A percentile compares a stretch with the other conserved stretches of the same genome.
These are phyloP conservation scores for Raphanus sativus DNA, from an alignment of 345 rosid species.

Conservation along the genomic window DNA sequence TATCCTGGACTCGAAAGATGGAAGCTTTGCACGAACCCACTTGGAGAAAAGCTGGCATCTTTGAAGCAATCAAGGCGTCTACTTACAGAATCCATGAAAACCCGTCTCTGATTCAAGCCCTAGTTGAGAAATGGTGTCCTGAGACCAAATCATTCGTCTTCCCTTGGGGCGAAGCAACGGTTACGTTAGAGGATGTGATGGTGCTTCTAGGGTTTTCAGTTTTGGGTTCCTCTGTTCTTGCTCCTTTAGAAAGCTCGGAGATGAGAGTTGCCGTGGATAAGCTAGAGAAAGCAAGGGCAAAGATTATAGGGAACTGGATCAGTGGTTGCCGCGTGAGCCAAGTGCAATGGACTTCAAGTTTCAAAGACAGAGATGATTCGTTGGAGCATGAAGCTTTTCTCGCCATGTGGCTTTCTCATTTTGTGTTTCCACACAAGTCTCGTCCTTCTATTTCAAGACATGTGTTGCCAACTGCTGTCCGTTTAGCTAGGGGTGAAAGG, in stretches of 20 bases:
- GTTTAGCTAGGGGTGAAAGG: conserved; percentile 45
- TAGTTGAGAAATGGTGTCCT: background rate
- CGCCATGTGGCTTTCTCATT: conserved; percentile 39
- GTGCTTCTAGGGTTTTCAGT: background rate
- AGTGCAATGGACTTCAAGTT: too few species aligned
- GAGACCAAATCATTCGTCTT: background rate
- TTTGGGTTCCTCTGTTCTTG: background rate
- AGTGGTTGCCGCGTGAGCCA: too few species aligned
- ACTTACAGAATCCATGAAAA: background rate
- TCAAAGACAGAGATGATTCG: too few species aligned
- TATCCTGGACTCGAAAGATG: too few species aligned
- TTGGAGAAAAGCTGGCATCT: too few species aligned
- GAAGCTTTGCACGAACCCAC: too few species aligned
- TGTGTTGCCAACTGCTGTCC: conserved; percentile 35
- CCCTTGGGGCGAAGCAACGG: background rate
- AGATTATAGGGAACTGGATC: too few species aligned
- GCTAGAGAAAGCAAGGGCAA: too few species aligned
- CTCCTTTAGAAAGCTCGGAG: background rate
- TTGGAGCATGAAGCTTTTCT: conserved; percentile 29
- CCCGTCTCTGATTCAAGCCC: background rate
- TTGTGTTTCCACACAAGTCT: conserved; percentile 16
- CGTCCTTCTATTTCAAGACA: background rate
- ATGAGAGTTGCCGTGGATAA: too few species aligned
- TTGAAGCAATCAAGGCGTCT: background rate
- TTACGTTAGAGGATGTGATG: background rate